phyloP scores from a whole-genome alignment of 1,284 basidiomycete species.

The Ceratobasidium sp. region DNA sequence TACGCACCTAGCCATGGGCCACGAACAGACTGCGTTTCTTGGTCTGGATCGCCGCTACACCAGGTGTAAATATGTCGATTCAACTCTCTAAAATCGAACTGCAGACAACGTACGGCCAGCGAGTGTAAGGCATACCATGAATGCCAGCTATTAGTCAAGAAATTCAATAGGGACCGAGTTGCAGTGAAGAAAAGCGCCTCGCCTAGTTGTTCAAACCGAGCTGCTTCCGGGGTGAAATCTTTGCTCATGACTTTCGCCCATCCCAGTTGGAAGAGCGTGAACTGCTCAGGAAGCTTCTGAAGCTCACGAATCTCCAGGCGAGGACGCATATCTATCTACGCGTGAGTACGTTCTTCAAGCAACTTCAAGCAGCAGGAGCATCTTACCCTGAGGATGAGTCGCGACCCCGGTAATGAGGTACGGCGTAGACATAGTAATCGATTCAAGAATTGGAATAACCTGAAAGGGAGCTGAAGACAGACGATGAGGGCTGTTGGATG shows the following conservation, averaged over 20 bases:
- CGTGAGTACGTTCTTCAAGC: background rate
- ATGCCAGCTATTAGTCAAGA: constrained; percentile 26
- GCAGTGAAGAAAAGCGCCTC: background rate
- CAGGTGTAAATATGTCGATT: background rate
- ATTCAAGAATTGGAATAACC: background rate
- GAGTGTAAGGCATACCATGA: constrained; percentile 47
- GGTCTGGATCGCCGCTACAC: constrained; percentile 23
- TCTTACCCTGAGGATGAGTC: no score
- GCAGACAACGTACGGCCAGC: constrained; percentile 33
- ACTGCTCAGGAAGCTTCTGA: constrained; percentile 44
- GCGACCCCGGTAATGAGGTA: background rate
- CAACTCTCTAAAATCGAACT: background rate
- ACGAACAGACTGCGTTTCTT: background rate
- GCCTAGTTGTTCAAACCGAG: constrained; percentile 27
- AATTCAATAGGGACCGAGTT: background rate
- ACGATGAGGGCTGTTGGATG: background rate
- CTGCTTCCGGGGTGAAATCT: constrained; percentile 28
- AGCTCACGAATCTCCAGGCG: constrained; percentile 44
- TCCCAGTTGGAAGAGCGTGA: constrained; percentile 43
- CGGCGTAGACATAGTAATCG: background rate
- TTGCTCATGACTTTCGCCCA: constrained; percentile 21
- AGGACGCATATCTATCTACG: background rate
- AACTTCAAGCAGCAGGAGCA: no score
- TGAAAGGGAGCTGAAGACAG: background rate
- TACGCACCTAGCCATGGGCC: background rate